Evolutionary conservation across 495 filamentous ascomycete species (phyloP).

Genomic region (Podospora sp.): DNA sequence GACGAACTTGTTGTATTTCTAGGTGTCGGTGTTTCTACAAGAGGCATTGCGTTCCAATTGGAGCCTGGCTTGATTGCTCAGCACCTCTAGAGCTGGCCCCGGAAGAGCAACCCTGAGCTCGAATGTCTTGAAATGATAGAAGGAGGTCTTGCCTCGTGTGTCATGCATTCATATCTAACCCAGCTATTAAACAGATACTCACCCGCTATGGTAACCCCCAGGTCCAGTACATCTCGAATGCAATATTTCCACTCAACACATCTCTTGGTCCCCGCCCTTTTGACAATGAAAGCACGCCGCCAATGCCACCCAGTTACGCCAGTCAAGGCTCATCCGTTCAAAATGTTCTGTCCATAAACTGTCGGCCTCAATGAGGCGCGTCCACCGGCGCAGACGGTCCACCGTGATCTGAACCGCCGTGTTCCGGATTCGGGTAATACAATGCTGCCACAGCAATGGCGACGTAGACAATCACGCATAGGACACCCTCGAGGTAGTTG

Average conservation of each 20-base stretch:
- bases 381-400: not conserved
- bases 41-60: not conserved
- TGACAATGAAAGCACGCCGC: not conserved
- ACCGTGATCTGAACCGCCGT: not conserved
- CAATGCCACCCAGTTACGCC: not conserved
- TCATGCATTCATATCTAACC: not conserved
- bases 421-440: conserved; percentile 60
- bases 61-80: not conserved
- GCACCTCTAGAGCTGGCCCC: too few species aligned
- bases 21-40: conserved; percentile 12
- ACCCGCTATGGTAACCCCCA: not conserved
- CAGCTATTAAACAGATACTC: not conserved
- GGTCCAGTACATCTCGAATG: not conserved
- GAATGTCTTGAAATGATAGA: too few species aligned
- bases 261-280: not conserved
- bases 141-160: not conserved
- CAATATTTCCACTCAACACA: not conserved
- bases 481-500: conserved; percentile 77
- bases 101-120: too few species aligned
- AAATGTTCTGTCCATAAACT: not conserved
- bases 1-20: conserved; percentile 22
- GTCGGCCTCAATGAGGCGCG: conserved; percentile 16
- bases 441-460: conserved; percentile 64
- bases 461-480: conserved; percentile 72
- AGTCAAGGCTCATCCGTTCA: not conserved